Evolutionary conservation across 2,329 filamentous ascomycete species (phyloP).

Genomic region (Neonectria sp.): DNA sequence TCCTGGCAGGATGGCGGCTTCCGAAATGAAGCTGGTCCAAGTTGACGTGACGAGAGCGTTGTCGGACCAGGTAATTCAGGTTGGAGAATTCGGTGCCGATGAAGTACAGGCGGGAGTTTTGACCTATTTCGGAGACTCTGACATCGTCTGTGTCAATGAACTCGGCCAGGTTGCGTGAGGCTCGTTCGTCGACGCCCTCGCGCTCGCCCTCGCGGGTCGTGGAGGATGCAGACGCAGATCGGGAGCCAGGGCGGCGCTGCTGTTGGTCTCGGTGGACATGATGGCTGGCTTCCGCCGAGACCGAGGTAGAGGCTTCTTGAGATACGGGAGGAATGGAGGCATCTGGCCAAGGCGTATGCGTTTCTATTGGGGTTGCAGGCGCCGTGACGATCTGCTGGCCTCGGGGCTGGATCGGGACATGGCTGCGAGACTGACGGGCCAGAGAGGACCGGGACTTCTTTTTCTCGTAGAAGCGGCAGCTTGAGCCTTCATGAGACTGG

Average conservation of each 20-base stretch:
- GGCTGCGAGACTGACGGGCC: constrained; percentile 41
- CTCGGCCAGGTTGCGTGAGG: constrained; percentile 61
- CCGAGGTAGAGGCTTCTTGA: constrained; percentile 15
- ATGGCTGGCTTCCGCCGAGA: background rate
- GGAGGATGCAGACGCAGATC: constrained; percentile 18
- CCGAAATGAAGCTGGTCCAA: constrained; percentile 52
- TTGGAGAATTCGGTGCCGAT: constrained; percentile 71
- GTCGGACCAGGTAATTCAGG: constrained; percentile 68
- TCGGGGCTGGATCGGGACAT: constrained; percentile 63
- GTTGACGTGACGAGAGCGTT: constrained; percentile 53
- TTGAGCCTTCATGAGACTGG: constrained; percentile 55
- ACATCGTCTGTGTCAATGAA: constrained; percentile 65
- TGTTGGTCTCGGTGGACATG: background rate
- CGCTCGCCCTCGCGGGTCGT: constrained; percentile 46
- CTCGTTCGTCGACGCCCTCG: constrained; percentile 59
- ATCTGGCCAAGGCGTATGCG: constrained; percentile 33
- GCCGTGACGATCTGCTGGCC: constrained; percentile 53
- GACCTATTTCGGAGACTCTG: constrained; percentile 61
- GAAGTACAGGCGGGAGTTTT: constrained; percentile 65
- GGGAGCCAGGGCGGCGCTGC: constrained; percentile 27
- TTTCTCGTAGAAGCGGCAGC: constrained; percentile 66
- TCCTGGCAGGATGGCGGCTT: constrained; percentile 54
- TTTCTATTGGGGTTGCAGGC: constrained; percentile 38
- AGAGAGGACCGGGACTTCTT: constrained; percentile 58
- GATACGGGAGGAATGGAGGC: background rate